phyloP scores from a whole-genome alignment of 1,284 basidiomycete species.

The Earliella scabrosa region DNA sequence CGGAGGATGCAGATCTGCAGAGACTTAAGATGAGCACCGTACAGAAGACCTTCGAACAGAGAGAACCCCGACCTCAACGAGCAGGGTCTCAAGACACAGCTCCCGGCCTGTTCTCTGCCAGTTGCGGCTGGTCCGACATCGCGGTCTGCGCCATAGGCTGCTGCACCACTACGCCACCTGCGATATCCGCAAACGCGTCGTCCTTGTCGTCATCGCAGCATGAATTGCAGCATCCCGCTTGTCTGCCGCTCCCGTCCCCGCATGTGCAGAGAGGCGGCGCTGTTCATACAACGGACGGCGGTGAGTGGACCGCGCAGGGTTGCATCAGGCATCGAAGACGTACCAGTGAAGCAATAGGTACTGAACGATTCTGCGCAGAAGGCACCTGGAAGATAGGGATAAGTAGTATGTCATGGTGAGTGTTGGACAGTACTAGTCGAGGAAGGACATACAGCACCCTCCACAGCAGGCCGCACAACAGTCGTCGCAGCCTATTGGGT shows the following conservation, averaged over 20 bases:
- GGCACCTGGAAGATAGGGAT: slow-evolving; percentile 5
- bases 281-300: no score
- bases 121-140: slow-evolving; percentile 22
- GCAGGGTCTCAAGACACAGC: neutral
- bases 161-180: neutral
- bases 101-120: neutral
- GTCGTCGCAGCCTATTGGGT: slow-evolving; percentile 13
- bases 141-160: slow-evolving; percentile 15
- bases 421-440: no score
- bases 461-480: slow-evolving; percentile 15
- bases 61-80: no score
- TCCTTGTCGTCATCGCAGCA: slow-evolving; percentile 27
- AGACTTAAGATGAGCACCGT: no score
- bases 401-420: neutral
- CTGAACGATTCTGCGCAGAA: slow-evolving; percentile 13
- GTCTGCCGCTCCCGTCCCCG: neutral
- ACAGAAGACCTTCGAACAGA: no score
- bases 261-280: no score
- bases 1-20: no score
- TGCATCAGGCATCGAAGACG: no score
- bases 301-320: no score
- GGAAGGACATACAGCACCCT: slow-evolving; percentile 22
- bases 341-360: slow-evolving; percentile 19
- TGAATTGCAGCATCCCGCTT: slow-evolving; percentile 22
- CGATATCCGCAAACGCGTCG: slow-evolving; percentile 16